phyloP scores from a whole-genome alignment of 257 asterid genomes.

The Agastache rugosa region DNA sequence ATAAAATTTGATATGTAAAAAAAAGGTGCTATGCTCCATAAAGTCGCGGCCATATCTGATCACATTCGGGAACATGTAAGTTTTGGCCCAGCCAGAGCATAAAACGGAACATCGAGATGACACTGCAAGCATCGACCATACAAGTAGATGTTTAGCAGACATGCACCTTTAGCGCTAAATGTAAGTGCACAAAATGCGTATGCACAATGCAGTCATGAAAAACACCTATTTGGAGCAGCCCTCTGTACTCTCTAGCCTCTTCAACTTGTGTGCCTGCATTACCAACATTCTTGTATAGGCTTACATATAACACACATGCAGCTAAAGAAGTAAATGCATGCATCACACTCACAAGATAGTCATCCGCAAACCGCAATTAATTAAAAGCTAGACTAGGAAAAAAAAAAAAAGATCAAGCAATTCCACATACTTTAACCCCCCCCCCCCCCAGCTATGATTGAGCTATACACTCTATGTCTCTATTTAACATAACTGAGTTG shows the following conservation, averaged over 20 bases:
- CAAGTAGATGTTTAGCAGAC: background rate
- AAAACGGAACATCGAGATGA: background rate
- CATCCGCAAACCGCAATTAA: background rate
- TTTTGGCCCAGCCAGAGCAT: background rate
- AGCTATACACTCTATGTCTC: background rate
- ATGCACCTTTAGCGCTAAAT: background rate
- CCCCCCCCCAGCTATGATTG: background rate
- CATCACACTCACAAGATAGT: background rate
- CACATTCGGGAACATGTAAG: background rate
- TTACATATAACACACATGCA: background rate
- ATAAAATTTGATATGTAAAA: background rate
- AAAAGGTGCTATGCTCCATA: background rate
- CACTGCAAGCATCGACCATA: background rate
- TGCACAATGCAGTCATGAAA: background rate
- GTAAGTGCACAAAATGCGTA: background rate
- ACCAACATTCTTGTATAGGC: constrained; percentile 3
- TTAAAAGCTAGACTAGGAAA: background rate
- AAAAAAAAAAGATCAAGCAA: background rate
- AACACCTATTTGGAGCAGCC: background rate
- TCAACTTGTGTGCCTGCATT: background rate
- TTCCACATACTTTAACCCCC: background rate
- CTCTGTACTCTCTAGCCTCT: constrained; percentile 16
- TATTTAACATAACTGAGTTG: constrained; percentile 3
- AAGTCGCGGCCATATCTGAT: background rate
- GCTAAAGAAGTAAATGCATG: background rate